Percentiles rank a stretch among this genome's conserved stretches.
These are phyloP conservation scores for Magnusiomyces ingens DNA, from an alignment of 1,139 yeast species.

Conservation along the genomic window DNA sequence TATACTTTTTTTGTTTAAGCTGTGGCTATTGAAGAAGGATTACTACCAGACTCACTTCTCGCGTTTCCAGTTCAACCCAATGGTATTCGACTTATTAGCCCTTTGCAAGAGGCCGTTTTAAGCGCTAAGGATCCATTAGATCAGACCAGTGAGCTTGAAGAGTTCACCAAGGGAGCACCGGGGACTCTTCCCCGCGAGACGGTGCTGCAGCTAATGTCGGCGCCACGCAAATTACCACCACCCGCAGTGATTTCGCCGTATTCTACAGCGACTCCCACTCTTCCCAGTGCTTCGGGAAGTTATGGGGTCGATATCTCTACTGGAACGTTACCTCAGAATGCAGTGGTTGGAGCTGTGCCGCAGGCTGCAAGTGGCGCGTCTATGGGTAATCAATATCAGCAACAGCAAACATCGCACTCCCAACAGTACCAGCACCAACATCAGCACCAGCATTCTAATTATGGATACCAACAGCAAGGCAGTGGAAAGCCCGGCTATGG, in stretches of 20 bases:
- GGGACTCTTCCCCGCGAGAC: slow-evolving; percentile 18
- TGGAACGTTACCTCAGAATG: no score
- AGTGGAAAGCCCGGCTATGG: no score
- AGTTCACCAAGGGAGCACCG: slow-evolving; percentile 18
- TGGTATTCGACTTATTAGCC: slow-evolving; percentile 14
- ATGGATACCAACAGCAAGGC: background rate
- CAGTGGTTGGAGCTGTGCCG: no score
- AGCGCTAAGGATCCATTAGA: slow-evolving; percentile 16
- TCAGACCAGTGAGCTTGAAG: slow-evolving; percentile 19
- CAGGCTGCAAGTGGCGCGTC: no score
- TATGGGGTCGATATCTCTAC: no score
- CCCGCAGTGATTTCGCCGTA: background rate
- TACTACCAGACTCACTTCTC: slow-evolving; percentile 22
- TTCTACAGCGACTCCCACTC: background rate
- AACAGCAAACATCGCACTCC: no score
- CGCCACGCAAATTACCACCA: background rate
- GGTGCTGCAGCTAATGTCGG: background rate
- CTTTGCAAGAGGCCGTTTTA: slow-evolving; percentile 5
- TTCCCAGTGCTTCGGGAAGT: background rate
- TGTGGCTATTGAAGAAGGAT: slow-evolving; percentile 26
- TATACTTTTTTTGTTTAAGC: slow-evolving; percentile 14
- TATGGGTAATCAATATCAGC: no score
- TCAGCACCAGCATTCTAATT: background rate
- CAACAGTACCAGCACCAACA: background rate
- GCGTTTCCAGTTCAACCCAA: slow-evolving; percentile 8